Base-by-base conservation (phyloP, 2,329 filamentous ascomycete species). In the Aspergillus spinulosporus region DNA sequence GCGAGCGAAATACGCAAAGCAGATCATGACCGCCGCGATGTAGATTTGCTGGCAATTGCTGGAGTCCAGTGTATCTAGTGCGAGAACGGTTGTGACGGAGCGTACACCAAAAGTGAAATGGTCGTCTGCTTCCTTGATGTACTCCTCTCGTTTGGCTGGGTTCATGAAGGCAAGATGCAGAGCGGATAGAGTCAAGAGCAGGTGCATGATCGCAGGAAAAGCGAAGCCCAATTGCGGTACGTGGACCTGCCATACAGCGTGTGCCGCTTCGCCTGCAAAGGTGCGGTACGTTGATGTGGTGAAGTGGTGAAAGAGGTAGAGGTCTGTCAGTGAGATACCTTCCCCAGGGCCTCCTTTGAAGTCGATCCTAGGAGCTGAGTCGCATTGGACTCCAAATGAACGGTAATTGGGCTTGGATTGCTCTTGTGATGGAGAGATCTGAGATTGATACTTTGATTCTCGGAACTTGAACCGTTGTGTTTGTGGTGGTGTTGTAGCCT, bases 31-130 rank as follows among this genome's bases (percentile, higher is more conserved):
- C 0, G 70, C 64, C 0, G 70, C 64, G 31, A 72, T 67, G 54
- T 73, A 73, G 11, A 72, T 61, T 6, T 59, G 55, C 37, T 73
- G 71, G 21, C 70, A 72, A 37, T 67, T 72, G 1, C 62, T 61
- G 1, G 52, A 50, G 40, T 68, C 57, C 0, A 73, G 49, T 11
- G 63, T 54, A 0, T 67, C 59, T 2, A 73, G 56, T 0, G 50
- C 50, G 5, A 52, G 50, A 5, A 72, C 62, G 1, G 63, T 47
- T 0, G 68, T 71, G 0, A 73, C 70, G 2, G 68, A 71, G 14
- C 62, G 66, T 1, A 73, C 59, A 0, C 71, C 71, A 43, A 72
- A 72, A 0, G 66, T 72, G 37, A 73, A 73, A 54, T 73, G 71
- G 3, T 60, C 59, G 48, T 72, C 67, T 5, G 70, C 71, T 55